Percentiles rank a stretch among this genome's conserved stretches.
phyloP scores from a whole-genome alignment of 2,329 filamentous ascomycete genomes.

The Chrysoporthe austroafricana region DNA sequence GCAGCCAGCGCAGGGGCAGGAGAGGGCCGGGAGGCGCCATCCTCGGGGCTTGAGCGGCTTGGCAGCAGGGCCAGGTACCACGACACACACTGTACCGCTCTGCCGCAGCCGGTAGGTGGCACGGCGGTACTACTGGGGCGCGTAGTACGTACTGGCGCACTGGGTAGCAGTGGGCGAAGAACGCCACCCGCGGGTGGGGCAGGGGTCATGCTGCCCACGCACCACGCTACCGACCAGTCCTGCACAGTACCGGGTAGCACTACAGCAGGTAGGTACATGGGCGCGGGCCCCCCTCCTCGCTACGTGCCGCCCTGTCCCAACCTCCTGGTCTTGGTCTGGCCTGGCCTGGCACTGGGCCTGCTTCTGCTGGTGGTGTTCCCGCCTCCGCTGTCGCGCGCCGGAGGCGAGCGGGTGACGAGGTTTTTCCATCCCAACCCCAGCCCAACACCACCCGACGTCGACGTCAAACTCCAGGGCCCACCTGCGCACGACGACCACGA shows the following conservation, averaged over 20 bases:
- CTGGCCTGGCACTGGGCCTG: neutral
- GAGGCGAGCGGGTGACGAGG: constrained; percentile 8
- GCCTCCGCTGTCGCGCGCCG: constrained; percentile 9
- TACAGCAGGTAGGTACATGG: neutral
- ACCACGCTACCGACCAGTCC: too few relatives aligned
- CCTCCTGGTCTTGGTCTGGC: neutral
- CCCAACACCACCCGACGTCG: constrained; percentile 4
- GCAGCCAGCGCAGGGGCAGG: constrained; percentile 15
- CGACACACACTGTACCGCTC: too few relatives aligned
- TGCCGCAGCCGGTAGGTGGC: too few relatives aligned
- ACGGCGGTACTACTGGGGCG: too few relatives aligned
- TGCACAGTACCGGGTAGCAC: too few relatives aligned
- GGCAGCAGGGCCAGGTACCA: neutral
- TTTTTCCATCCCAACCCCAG: constrained; percentile 7
- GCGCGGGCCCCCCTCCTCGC: constrained; percentile 1
- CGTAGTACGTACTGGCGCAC: too few relatives aligned
- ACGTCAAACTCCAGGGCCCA: neutral
- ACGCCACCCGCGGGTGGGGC: constrained; percentile 2
- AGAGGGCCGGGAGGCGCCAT: neutral
- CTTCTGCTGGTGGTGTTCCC: neutral
- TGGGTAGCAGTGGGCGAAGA: neutral
- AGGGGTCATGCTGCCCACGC: neutral
- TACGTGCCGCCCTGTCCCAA: neutral
- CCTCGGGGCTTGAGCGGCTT: neutral
- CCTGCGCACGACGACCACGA: neutral